A percentile compares a stretch with the other conserved stretches of the same genome.
Evolutionary conservation across 2,329 filamentous ascomycete genomes (phyloP).

Genomic region (Thelonectria discophora): DNA sequence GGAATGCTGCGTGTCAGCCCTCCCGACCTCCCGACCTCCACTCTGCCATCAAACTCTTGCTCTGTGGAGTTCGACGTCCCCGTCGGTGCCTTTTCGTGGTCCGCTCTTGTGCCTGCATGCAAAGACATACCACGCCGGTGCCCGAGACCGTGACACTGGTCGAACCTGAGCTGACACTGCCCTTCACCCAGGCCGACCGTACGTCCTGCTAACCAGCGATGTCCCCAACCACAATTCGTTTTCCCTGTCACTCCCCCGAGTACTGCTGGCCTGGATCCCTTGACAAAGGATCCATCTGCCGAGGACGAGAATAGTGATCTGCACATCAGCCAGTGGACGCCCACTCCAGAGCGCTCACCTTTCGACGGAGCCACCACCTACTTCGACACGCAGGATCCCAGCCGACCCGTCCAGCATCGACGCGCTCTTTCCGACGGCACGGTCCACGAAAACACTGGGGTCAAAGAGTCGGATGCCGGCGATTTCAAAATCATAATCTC

Average conservation of each 20-base stretch:
- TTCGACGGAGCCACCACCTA: conserved; percentile 48
- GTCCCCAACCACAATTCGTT: conserved; percentile 67
- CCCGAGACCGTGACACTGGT: conserved; percentile 26
- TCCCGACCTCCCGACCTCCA: conserved; percentile 23
- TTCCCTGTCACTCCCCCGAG: conserved; percentile 69
- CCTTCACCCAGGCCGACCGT: conserved; percentile 62
- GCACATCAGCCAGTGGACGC: conserved; percentile 53
- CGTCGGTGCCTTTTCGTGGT: conserved; percentile 23
- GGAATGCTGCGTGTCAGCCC: conserved; percentile 29
- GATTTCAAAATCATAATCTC: conserved; percentile 85
- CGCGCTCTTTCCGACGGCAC: conserved; percentile 82
- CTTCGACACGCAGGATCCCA: conserved; percentile 38
- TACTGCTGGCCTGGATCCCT: conserved; percentile 63
- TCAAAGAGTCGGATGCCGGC: conserved; percentile 66
- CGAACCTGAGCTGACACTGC: conserved; percentile 30
- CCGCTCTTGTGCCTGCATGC: conserved; percentile 19
- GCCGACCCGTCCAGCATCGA: conserved; percentile 54
- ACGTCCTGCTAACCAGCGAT: conserved; percentile 68
- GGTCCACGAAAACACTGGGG: conserved; percentile 68
- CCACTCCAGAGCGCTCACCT: conserved; percentile 51
- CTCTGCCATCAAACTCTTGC: conserved; percentile 27
- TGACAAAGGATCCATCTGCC: conserved; percentile 44
- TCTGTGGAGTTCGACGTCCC: conserved; percentile 30
- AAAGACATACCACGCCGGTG: conserved; percentile 20
- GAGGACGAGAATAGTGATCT: conserved; percentile 42